A percentile compares a stretch with the other conserved stretches of the same genome.
These are phyloP conservation scores for Rutstroemia sydowiana DNA, from an alignment of 2,329 filamentous ascomycete species.

Conservation along the genomic window DNA sequence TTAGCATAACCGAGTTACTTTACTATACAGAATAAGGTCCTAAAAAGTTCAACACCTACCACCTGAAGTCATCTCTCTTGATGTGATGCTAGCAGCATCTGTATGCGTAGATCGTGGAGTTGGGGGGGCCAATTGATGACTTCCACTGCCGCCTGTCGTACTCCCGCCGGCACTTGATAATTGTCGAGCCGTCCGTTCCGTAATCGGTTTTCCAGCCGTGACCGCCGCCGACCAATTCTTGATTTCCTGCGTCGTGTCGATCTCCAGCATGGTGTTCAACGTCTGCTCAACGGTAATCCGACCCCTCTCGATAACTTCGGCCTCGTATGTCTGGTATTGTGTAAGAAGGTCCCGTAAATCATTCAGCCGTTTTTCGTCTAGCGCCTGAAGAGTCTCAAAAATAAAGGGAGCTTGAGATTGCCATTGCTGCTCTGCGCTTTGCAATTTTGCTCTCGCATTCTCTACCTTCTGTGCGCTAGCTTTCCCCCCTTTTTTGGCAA, in stretches of 20 bases:
- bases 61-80: slow-evolving; percentile 10
- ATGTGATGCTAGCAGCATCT: slow-evolving; percentile 26
- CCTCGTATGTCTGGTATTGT: slow-evolving; percentile 86
- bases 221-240: slow-evolving; percentile 53
- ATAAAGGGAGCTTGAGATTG: slow-evolving; percentile 90
- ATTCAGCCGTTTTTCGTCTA: slow-evolving; percentile 85
- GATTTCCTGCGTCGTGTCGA: slow-evolving; percentile 83
- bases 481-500: slow-evolving; percentile 70
- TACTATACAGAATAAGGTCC: too few species aligned
- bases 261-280: slow-evolving; percentile 74
- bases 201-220: slow-evolving; percentile 31
- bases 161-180: slow-evolving; percentile 22
- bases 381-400: slow-evolving; percentile 83
- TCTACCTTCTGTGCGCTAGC: slow-evolving; percentile 73
- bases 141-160: slow-evolving; percentile 5
- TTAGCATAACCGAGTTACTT: neutral
- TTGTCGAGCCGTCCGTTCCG: slow-evolving; percentile 26
- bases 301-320: slow-evolving; percentile 74
- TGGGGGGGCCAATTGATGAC: slow-evolving; percentile 22
- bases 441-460: slow-evolving; percentile 62
- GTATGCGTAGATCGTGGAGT: slow-evolving; percentile 22
- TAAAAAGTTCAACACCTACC: slow-evolving; percentile 6
- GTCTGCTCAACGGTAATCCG: slow-evolving; percentile 70
- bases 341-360: slow-evolving; percentile 86
- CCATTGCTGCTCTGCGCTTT: slow-evolving; percentile 80